Percentiles rank a stretch among this genome's conserved stretches.
Conservation (phyloP, 2,329 filamentous ascomycete genomes). For the Phialemoniopsis sp. region DNA sequence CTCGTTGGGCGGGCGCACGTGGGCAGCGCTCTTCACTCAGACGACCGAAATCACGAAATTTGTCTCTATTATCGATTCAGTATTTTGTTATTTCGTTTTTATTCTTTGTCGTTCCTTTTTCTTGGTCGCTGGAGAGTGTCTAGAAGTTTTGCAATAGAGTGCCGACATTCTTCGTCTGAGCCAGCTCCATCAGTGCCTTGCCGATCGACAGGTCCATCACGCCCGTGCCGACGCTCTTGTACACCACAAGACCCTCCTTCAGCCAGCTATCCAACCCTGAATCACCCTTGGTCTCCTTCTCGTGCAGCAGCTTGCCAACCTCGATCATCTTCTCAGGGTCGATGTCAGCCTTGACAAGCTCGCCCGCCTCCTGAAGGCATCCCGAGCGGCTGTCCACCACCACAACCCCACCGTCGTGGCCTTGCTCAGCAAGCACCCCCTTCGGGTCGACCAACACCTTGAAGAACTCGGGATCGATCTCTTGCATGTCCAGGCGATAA, state of each 20-base stretch:
- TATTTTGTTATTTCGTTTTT: no score
- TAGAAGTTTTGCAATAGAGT: not conserved
- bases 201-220: constrained; percentile 67
- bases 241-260: constrained; percentile 60
- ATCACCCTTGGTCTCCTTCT: constrained; percentile 42
- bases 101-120: no score
- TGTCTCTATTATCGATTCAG: no score
- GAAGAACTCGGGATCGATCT: constrained; percentile 61
- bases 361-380: constrained; percentile 60
- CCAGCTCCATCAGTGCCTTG: constrained; percentile 50
- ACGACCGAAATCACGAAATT: no score
- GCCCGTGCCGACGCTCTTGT: constrained; percentile 65
- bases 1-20: no score
- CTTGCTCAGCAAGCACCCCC: not conserved
- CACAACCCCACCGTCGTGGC: constrained; percentile 23
- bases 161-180: constrained; percentile 50
- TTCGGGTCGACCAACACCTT: constrained; percentile 7
- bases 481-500: constrained; percentile 59
- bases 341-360: constrained; percentile 60
- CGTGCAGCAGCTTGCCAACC: constrained; percentile 55
- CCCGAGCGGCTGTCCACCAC: constrained; percentile 54
- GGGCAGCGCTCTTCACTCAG: no score
- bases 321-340: constrained; percentile 51
- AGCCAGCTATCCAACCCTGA: constrained; percentile 39
- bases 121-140: no score